These are phyloP conservation scores for Pyrus pyrifolia DNA, from an alignment of 306 rosid species.

Conservation along the genomic window DNA sequence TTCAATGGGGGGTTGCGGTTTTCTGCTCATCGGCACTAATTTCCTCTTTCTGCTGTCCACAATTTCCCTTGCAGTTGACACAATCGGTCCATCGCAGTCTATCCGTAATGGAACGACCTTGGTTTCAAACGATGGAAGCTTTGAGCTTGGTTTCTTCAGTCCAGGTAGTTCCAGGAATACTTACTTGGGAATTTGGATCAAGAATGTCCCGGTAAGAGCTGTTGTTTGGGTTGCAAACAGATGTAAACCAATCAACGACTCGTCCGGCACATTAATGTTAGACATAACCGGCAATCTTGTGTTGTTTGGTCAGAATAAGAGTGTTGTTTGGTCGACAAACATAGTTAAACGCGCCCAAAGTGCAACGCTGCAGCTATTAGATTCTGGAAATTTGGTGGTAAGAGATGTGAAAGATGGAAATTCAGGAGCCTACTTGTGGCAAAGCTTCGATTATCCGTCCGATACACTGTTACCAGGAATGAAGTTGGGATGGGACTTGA, in stretches of 20 bases:
- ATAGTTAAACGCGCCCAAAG: constrained; percentile 11
- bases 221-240: constrained; percentile 64
- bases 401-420: constrained; percentile 27
- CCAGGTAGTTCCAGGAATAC: constrained; percentile 34
- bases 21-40: not conserved
- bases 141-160: constrained; percentile 57
- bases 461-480: constrained; percentile 49
- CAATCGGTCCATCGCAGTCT: constrained; percentile 21
- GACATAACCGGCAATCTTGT: constrained; percentile 12
- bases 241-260: constrained; percentile 28
- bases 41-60: constrained; percentile 5
- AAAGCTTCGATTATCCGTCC: constrained; percentile 59
- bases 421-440: constrained; percentile 39
- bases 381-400: constrained; percentile 49
- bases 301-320: constrained; percentile 10
- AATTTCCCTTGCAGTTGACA: constrained; percentile 20
- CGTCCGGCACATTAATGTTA: constrained; percentile 28
- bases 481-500: constrained; percentile 54
- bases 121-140: constrained; percentile 28
- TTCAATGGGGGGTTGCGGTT: constrained; percentile 2
- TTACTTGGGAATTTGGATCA: constrained; percentile 48
- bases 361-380: constrained; percentile 32
- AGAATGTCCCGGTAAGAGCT: constrained; percentile 19
- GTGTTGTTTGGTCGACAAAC: constrained; percentile 31
- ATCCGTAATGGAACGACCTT: constrained; percentile 31